Evolutionary conservation across 805 yeast species (phyloP), one percentile per base, ranked within the genome.

Genomic region (Teunomyces aglyptinius): DNA sequence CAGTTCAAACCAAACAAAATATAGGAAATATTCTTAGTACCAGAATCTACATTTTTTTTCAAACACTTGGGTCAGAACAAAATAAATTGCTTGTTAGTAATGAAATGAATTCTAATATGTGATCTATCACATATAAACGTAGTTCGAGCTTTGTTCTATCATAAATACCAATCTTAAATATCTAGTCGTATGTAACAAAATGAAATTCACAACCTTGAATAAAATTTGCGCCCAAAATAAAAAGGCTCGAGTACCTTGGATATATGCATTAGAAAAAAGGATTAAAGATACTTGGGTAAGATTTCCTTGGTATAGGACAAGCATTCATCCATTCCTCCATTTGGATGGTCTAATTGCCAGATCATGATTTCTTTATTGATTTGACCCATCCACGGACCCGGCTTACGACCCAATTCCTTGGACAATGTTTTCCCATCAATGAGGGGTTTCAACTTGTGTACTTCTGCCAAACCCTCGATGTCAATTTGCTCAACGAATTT

Each of bases 351-450:
- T 45, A 91, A 68, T 66, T 91, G 97, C 90, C 91, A 87, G 15
- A 73, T 64, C 27, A 89, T 62, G 5, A 87, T 73, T 38, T 75
- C 64, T 5, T 80, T 80, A 48, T 81, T 76, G 6, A 83, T 65
- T 6, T 64, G 65, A 6, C 80, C 73, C 77, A 92, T 73, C 97
- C 97, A 90, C 5, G 91, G 90, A 0, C 99, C 99, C 0, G 92
- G 88, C 58, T 85, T 86, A 46, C 71, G 69, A 18, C 73, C 66
- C 24, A 86, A 63, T 16, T 71, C 63, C 36, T 70, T 65, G 43
- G 77, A 68, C 38, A 92, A 63, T 38, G 79, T 77, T 54, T 86
- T 89, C 12, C 99, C 96, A 63, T 88, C 89, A 10, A 91, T 64
- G 5, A 88, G 52, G 1, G 92, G 87, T 57, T 81, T 86, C 47